Conservation (phyloP, 306 rosid genomes). For the Trichosanthes cucumerina region DNA sequence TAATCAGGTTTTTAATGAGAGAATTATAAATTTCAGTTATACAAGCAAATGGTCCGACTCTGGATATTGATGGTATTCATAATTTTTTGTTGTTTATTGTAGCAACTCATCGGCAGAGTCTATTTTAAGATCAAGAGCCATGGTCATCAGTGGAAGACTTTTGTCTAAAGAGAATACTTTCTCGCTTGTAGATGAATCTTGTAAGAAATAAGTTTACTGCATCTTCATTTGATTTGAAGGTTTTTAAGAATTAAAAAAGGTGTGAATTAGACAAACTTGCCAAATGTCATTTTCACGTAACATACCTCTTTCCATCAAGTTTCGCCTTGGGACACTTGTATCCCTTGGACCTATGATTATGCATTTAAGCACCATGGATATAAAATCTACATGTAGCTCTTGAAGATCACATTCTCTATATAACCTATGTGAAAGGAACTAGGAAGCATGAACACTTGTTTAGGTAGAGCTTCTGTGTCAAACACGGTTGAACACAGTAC, state of each 20-base stretch:
- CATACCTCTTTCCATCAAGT: not conserved
- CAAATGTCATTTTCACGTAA: not conserved
- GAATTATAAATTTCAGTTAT: not conserved
- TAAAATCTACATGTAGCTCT: not conserved
- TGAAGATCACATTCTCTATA: not conserved
- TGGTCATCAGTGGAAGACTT: slow-evolving; percentile 79
- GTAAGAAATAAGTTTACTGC: slow-evolving; percentile 35
- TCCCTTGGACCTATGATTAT: not conserved
- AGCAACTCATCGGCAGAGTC: slow-evolving; percentile 51
- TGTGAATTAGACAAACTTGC: not conserved
- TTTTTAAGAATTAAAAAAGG: not conserved
- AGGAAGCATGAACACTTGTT: not conserved
- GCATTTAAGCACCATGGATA: not conserved
- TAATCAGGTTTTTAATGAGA: slow-evolving; percentile 42
- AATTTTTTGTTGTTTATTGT: slow-evolving; percentile 10
- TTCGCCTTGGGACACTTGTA: not conserved
- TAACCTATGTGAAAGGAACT: not conserved
- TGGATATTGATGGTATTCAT: not conserved
- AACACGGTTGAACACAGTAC: not conserved
- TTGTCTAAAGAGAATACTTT: slow-evolving; percentile 43
- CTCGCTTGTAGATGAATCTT: slow-evolving; percentile 47
- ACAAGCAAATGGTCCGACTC: not conserved
- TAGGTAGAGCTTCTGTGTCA: not conserved
- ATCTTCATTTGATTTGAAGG: slow-evolving; percentile 1
- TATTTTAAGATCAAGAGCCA: slow-evolving; percentile 65